These are phyloP conservation scores for Ustilago esculenta DNA, from an alignment of 1,284 basidiomycete species.

Conservation along the genomic window DNA sequence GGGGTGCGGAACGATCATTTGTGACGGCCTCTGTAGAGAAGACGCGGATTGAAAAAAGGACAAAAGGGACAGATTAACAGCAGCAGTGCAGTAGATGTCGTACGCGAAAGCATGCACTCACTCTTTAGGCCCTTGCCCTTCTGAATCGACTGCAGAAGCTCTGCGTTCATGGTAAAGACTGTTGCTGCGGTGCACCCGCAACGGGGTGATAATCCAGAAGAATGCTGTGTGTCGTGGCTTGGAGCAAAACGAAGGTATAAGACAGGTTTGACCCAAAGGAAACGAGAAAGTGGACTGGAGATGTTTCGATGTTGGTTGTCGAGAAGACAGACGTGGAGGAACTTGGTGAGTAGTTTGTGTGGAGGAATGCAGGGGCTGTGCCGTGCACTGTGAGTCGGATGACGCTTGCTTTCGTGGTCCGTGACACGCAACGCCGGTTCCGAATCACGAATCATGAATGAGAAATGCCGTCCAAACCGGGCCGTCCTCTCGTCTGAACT, in stretches of 20 bases:
- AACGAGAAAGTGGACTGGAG: no score
- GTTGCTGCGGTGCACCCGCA: not conserved
- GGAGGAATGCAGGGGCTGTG: conserved; percentile 26
- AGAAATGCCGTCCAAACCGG: no score
- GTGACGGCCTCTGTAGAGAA: conserved; percentile 73
- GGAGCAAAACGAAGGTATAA: no score
- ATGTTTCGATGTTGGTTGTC: not conserved
- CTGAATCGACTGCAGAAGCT: conserved; percentile 36
- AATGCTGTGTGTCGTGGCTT: not conserved
- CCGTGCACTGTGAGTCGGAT: not conserved
- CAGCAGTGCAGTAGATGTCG: no score
- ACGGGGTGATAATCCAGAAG: not conserved
- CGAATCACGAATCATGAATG: conserved; percentile 4
- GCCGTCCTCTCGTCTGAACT: no score
- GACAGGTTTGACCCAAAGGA: no score
- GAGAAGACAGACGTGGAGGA: not conserved
- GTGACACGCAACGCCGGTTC: conserved; percentile 9
- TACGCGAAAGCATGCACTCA: conserved; percentile 2
- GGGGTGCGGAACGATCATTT: conserved; percentile 81
- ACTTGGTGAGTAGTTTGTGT: conserved; percentile 2
- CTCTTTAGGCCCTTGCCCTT: conserved; percentile 51
- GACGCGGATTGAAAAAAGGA: not conserved
- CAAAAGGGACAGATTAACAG: no score
- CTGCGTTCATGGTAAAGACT: conserved; percentile 35
- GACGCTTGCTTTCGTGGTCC: conserved; percentile 16